Percentiles rank a stretch among this genome's conserved stretches.
phyloP scores from a whole-genome alignment of 2,329 filamentous ascomycete genomes.

The Metarhizium robertsii region DNA sequence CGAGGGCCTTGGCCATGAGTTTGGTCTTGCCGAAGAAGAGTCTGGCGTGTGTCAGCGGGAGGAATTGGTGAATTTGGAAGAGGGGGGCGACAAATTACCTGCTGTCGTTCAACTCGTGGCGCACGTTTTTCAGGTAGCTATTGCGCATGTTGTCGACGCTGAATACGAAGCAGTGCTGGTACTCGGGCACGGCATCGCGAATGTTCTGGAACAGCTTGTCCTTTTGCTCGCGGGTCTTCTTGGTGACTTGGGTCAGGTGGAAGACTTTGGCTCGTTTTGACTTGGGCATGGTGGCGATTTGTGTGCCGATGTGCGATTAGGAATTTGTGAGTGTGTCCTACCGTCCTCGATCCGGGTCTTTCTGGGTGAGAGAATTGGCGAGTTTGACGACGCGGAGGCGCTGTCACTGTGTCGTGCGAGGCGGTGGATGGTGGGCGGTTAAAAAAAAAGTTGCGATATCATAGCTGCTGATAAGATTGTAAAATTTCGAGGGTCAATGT shows the following conservation, averaged over 20 bases:
- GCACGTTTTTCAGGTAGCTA: conserved; percentile 85
- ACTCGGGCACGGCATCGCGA: conserved; percentile 73
- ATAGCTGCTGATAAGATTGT: conserved; percentile 4
- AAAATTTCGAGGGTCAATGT: conserved; percentile 2
- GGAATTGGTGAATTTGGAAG: background rate
- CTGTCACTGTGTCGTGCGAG: background rate
- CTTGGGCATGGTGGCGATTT: conserved; percentile 66
- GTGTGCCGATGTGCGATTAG: background rate
- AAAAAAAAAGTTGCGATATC: conserved; percentile 2
- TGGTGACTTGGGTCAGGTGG: conserved; percentile 82
- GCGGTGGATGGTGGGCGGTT: background rate
- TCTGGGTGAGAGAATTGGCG: background rate
- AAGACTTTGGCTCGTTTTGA: conserved; percentile 88
- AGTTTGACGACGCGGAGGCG: background rate
- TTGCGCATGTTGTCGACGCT: conserved; percentile 97
- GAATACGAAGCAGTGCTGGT: conserved; percentile 90
- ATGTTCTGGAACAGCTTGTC: conserved; percentile 82
- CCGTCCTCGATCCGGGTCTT: background rate
- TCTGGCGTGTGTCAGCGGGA: conserved; percentile 33
- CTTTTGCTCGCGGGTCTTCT: conserved; percentile 90
- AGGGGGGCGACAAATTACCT: conserved; percentile 30
- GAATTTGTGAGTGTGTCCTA: too few species aligned
- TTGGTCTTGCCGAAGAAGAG: conserved; percentile 99
- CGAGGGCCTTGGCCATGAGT: conserved; percentile 94
- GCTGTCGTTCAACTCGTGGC: conserved; percentile 66